Base-by-base conservation (phyloP, 805 yeast genomes). In the Kuraishia cidri region DNA sequence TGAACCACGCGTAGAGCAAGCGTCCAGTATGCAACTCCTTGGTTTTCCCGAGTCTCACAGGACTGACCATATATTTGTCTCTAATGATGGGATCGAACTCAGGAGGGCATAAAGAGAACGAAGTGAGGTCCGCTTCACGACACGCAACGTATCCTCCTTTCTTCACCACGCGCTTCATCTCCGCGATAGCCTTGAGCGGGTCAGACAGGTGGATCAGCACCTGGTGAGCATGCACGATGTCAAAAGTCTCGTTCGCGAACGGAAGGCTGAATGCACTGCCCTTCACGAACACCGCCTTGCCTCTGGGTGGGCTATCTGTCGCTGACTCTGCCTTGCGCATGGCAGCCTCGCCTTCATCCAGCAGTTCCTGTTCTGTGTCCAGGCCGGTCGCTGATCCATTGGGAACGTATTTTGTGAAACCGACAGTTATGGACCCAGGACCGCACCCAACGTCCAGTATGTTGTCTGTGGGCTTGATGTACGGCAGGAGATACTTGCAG, bases 361-460 rank as follows among this genome's bases (percentile, higher is more conserved):
- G 30, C 9, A 58, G 41, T 27, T 47, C 60, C 18, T 38, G 40
- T 2, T 54, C 45, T 16, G 57, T 53, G 24, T 58, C 64, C 4
- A 56, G 37, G 1, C 63, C 67, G 32, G 52, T 42, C 5, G 57
- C 48, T 19, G 35, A 38, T 14, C 57, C 62, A 25, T 20, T 13
- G 6, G 24, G 24, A 3, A 54, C 52, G 31, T 55, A 54, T 23
- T 45, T 41, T 12, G 58, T 58, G 15, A 62, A 37, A 34, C 54
- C 65, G 5, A 40, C 27, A 4, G 64, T 57, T 23, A 63, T 62
- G 4, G 64, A 46, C 0, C 66, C 69, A 3, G 67, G 67, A 0
- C 69, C 69, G 40, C 61, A 54, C 7, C 69, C 69, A 14, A 62
- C 63, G 37, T 63, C 69, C 10, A 63, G 50, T 6, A 62, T 40